A percentile compares a stretch with the other conserved stretches of the same genome.
phyloP scores from a whole-genome alignment of 805 yeast species.

The Tetrapisispora namnaoensis region DNA sequence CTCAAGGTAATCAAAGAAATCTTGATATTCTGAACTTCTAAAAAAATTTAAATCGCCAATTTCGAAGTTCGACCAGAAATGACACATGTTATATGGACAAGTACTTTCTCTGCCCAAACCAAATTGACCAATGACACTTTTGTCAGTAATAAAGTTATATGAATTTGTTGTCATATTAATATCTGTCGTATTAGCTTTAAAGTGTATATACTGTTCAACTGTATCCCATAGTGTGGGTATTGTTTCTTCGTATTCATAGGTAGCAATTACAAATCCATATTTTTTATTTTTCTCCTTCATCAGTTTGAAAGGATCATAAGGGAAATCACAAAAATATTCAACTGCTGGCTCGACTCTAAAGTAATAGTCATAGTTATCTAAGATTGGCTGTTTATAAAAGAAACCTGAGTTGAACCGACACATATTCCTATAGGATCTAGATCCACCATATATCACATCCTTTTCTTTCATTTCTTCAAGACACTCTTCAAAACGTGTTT shows the following conservation, averaged over 20 bases:
- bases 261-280: slow-evolving; percentile 79
- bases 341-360: slow-evolving; percentile 95
- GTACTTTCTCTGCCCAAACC: slow-evolving; percentile 38
- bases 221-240: slow-evolving; percentile 79
- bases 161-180: slow-evolving; percentile 31
- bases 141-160: slow-evolving; percentile 39
- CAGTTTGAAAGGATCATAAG: slow-evolving; percentile 74
- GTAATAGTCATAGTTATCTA: slow-evolving; percentile 73
- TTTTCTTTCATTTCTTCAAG: slow-evolving; percentile 36
- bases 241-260: slow-evolving; percentile 77
- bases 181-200: slow-evolving; percentile 36
- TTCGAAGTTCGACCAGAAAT: slow-evolving; percentile 85
- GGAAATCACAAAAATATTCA: slow-evolving; percentile 76
- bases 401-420: slow-evolving; percentile 90
- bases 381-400: slow-evolving; percentile 69
- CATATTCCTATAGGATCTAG: slow-evolving; percentile 79
- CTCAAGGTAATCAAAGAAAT: slow-evolving; percentile 56
- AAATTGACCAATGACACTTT: slow-evolving; percentile 34
- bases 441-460: slow-evolving; percentile 54
- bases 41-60: slow-evolving; percentile 63
- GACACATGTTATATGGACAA: slow-evolving; percentile 63
- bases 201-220: slow-evolving; percentile 46
- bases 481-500: slow-evolving; percentile 40
- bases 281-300: slow-evolving; percentile 68
- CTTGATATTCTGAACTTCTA: slow-evolving; percentile 52